Conservation (phyloP, 2,329 filamentous ascomycete genomes). For the Colletotrichum sojae region DNA sequence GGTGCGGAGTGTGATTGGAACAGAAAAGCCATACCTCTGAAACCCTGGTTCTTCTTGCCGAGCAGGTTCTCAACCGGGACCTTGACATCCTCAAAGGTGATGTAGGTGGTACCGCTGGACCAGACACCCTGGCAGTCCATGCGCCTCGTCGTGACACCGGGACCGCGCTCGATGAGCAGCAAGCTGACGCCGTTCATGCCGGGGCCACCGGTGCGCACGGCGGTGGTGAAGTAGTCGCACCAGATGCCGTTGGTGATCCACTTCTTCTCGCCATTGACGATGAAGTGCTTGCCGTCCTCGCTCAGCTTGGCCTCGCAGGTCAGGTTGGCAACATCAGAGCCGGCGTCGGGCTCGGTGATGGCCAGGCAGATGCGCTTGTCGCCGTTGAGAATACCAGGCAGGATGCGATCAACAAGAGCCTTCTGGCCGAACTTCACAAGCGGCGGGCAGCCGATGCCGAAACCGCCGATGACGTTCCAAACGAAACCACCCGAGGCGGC, state of each 20-base stretch:
- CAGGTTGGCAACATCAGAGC: constrained; percentile 94
- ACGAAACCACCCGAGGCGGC: constrained; percentile 92
- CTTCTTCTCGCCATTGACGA: constrained; percentile 99
- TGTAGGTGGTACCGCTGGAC: constrained; percentile 95
- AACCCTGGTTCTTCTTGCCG: constrained; percentile 98
- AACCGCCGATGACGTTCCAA: constrained; percentile 98
- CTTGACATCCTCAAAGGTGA: constrained; percentile 99
- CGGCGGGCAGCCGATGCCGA: constrained; percentile 93
- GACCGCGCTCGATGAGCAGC: constrained; percentile 90
- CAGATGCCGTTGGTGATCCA: constrained; percentile 99
- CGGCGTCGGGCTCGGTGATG: constrained; percentile 96
- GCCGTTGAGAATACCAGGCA: constrained; percentile 88
- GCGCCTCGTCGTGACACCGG: constrained; percentile 90
- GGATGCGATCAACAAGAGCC: constrained; percentile 85
- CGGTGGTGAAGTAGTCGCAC: constrained; percentile 97
- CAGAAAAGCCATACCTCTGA: constrained; percentile 74
- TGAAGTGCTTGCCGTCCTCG: constrained; percentile 98
- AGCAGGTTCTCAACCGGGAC: constrained; percentile 99
- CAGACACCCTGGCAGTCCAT: constrained; percentile 99
- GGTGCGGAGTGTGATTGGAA: too few species aligned
- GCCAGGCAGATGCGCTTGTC: constrained; percentile 98
- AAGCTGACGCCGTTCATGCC: constrained; percentile 96
- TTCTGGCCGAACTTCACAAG: constrained; percentile 93
- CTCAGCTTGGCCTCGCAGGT: constrained; percentile 95
- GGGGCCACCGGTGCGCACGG: constrained; percentile 87